A percentile compares a stretch with the other conserved stretches of the same genome.
These are phyloP conservation scores for Phytophthora quininea DNA, from an alignment of 352 stramenopile genomes.

Conservation along the genomic window DNA sequence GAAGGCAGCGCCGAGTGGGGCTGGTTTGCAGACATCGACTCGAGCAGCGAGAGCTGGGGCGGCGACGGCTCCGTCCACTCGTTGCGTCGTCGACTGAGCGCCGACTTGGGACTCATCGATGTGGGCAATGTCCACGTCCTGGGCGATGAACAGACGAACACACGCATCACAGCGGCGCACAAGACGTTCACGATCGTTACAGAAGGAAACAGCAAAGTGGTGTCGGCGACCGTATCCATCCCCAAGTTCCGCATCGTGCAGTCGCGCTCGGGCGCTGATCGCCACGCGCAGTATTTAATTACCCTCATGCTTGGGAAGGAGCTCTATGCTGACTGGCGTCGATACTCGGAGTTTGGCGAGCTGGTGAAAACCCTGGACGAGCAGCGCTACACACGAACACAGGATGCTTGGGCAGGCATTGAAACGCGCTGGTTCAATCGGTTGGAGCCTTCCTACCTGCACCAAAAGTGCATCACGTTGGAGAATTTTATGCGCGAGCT, in stretches of 20 bases:
- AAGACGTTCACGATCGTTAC: constrained; percentile 85
- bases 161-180: constrained; percentile 81
- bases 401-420: constrained; percentile 73
- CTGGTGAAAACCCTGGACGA: constrained; percentile 79
- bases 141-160: constrained; percentile 85
- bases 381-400: constrained; percentile 62
- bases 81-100: constrained; percentile 68
- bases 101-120: constrained; percentile 75
- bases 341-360: constrained; percentile 90
- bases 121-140: constrained; percentile 73
- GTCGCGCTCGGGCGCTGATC: constrained; percentile 76
- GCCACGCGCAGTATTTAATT: constrained; percentile 89
- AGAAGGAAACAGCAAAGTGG: constrained; percentile 81
- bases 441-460: constrained; percentile 84
- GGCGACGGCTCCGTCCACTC: constrained; percentile 71
- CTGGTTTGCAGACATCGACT: constrained; percentile 90
- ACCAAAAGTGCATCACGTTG: constrained; percentile 89
- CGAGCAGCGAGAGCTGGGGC: constrained; percentile 82
- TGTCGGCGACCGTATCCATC: constrained; percentile 81
- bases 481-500: constrained; percentile 90
- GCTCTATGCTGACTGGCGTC: constrained; percentile 85
- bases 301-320: constrained; percentile 89
- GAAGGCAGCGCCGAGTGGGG: constrained; percentile 87
- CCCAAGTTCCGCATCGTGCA: constrained; percentile 91
- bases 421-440: constrained; percentile 90